A percentile compares a stretch with the other conserved stretches of the same genome.
phyloP scores from a whole-genome alignment of 192 early-diverging fungal species.

The Coemansia sp. region DNA sequence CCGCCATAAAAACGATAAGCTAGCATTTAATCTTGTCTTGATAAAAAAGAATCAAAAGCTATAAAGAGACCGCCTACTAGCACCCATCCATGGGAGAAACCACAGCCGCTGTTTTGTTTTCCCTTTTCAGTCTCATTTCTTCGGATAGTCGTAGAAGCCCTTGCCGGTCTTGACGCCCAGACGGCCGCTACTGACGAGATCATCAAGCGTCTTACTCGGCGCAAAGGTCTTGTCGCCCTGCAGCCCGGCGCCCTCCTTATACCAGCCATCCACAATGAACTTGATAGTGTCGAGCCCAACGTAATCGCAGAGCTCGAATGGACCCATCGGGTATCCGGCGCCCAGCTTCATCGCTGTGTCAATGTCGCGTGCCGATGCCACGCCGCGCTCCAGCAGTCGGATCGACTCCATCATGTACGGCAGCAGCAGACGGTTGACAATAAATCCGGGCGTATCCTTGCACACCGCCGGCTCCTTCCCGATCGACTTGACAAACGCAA shows the following conservation, averaged over 20 bases:
- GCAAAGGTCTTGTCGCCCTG: constrained; percentile 69
- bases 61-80: neutral
- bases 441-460: constrained; percentile 97
- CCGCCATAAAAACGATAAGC: no score
- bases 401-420: constrained; percentile 97
- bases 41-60: neutral
- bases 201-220: constrained; percentile 69
- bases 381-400: constrained; percentile 87
- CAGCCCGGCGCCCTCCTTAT: constrained; percentile 77
- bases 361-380: constrained; percentile 80
- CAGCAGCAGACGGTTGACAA: constrained; percentile 94
- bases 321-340: constrained; percentile 96
- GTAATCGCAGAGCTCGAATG: constrained; percentile 58
- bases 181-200: constrained; percentile 69
- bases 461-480: constrained; percentile 89
- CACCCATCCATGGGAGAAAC: no score
- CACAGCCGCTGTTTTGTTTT: no score
- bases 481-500: constrained; percentile 70
- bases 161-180: constrained; percentile 86
- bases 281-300: constrained; percentile 96
- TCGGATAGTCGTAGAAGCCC: constrained; percentile 80
- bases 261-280: constrained; percentile 95
- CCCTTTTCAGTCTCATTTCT: neutral
- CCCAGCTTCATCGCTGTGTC: constrained; percentile 98
- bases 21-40: neutral